These are phyloP conservation scores for Acanthamoeba lenticulata DNA, from an alignment of 208 protist genomes.

Conservation along the genomic window DNA sequence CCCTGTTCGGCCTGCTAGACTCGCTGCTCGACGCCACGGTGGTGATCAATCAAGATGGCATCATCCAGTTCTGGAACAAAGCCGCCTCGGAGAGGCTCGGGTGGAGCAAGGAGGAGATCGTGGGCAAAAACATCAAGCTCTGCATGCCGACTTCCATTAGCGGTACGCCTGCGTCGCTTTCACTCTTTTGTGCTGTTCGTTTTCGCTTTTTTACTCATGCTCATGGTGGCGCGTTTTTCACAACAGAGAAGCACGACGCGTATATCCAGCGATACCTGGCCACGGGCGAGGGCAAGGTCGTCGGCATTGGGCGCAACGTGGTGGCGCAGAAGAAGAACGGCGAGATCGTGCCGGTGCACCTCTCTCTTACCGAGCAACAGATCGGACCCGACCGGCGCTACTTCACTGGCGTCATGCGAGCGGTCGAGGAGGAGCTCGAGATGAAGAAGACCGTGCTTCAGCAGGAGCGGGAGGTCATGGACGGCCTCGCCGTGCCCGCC, in stretches of 20 bases:
- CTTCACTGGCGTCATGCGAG: conserved; percentile 50
- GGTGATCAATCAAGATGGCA: conserved; percentile 51
- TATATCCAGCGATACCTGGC: conserved; percentile 53
- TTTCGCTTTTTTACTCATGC: not conserved
- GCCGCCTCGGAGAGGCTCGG: not conserved
- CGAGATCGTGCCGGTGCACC: conserved; percentile 45
- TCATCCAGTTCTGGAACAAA: conserved; percentile 65
- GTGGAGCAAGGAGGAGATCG: conserved; percentile 42
- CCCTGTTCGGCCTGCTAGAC: conserved; percentile 45
- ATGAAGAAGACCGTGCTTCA: conserved; percentile 65
- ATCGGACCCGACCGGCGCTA: not conserved
- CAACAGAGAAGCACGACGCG: conserved; percentile 49
- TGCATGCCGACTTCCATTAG: conserved; percentile 42
- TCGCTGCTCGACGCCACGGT: conserved; percentile 43
- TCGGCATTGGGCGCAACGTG: conserved; percentile 52
- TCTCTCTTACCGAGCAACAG: conserved; percentile 65
- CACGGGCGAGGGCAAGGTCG: conserved; percentile 13
- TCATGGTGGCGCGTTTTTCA: not conserved
- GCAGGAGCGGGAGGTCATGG: conserved; percentile 60
- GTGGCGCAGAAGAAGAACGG: conserved; percentile 61
- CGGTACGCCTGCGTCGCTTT: not conserved
- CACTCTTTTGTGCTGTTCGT: not conserved
- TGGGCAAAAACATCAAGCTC: conserved; percentile 64
- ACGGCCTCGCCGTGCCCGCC: conserved; percentile 44
- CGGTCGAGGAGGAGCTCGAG: conserved; percentile 65